phyloP scores from a whole-genome alignment of 257 asterid species.

The Catharanthus roseus region DNA sequence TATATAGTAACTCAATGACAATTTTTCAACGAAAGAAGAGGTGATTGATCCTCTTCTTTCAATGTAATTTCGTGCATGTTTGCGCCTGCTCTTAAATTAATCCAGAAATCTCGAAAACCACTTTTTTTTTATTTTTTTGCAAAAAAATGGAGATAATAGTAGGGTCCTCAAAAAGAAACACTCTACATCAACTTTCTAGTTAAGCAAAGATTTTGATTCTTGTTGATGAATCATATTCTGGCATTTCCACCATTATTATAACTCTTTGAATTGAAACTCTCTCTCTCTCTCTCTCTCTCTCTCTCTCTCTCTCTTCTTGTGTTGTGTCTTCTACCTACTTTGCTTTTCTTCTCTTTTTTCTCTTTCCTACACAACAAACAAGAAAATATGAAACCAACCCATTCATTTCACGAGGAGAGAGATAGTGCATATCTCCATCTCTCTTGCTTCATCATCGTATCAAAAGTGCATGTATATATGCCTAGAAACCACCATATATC shows the following conservation, averaged over 20 bases:
- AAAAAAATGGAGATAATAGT: slow-evolving; percentile 4
- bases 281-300: slow-evolving; percentile 10
- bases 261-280: slow-evolving; percentile 21
- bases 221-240: slow-evolving; percentile 40
- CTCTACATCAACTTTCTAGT: slow-evolving; percentile 45
- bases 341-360: slow-evolving; percentile 13
- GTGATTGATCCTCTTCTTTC: too few species aligned
- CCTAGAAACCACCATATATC: too few species aligned
- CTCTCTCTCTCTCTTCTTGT: not conserved
- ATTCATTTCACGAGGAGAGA: not conserved
- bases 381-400: slow-evolving; percentile 19
- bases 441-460: slow-evolving; percentile 17
- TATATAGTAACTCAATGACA: too few species aligned
- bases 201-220: slow-evolving; percentile 52
- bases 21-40: too few species aligned
- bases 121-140: too few species aligned
- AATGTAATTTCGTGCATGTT: too few species aligned
- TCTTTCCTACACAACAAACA: slow-evolving; percentile 31
- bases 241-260: slow-evolving; percentile 45
- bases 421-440: slow-evolving; percentile 38
- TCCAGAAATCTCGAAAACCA: too few species aligned
- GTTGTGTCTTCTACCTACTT: slow-evolving; percentile 42
- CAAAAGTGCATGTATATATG: too few species aligned
- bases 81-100: too few species aligned
- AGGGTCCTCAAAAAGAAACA: slow-evolving; percentile 28